Evolutionary conservation across 179 eudicot species (phyloP), one percentile per base, ranked within the genome.

Genomic region (Amaranthus tricolor): DNA sequence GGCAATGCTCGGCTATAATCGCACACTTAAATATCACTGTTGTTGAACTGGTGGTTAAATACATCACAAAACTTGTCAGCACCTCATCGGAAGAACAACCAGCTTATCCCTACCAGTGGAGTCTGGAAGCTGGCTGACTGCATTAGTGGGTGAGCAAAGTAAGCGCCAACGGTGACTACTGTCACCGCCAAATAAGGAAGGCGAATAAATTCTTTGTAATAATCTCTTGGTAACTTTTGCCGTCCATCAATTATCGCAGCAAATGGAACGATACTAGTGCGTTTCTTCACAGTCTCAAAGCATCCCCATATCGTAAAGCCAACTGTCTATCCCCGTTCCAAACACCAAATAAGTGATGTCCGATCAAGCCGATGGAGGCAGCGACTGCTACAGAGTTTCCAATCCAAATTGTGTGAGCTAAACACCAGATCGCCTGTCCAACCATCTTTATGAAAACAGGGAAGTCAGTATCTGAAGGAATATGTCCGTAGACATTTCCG

Each of bases 321-420:
- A 95, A 74, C 82, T 97, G 84, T 74, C 99, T 83, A 77, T 95
- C 99, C 64, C 99, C 99, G 75, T 90, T 95, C 99, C 98, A 94
- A 71, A 85, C 92, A 15, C 99, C 99, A 82, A 95, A 92, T 55
- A 95, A 82, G 83, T 95, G 99, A 84, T 95, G 99, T 19, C 89
- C 99, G 31, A 95, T 95, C 76, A 95, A 84, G 55, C 99, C 99
- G 71, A 89, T 70, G 59, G 97, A 95, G 65, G 99, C 99, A 73
- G 97, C 96, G 73, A 87, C 89, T 59, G 96, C 90, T 45, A 95
- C 97, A 55, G 99, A 89, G 73, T 90, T 95, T 54, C 99, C 99
- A 19, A 95, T 95, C 99, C 99, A 95, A 51, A 88, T 12, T 15
- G 95, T 92, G 81, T 95, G 99, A 83, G 97, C 99, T 75, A 95